A percentile compares a stretch with the other conserved stretches of the same genome.
These are phyloP conservation scores for Actinomucor elegans DNA, from an alignment of 371 early-diverging fungal species.

Conservation along the genomic window DNA sequence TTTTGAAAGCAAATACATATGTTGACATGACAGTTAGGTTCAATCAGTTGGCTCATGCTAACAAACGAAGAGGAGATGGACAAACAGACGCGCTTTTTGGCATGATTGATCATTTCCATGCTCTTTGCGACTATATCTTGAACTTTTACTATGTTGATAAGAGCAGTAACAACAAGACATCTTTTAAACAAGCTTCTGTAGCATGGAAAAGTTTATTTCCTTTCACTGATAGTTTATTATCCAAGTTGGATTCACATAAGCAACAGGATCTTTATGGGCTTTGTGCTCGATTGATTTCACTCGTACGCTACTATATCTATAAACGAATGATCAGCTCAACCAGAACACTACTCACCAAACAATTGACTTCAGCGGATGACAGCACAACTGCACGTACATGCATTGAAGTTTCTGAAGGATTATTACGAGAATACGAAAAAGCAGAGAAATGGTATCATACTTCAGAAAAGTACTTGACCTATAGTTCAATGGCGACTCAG, in stretches of 20 bases:
- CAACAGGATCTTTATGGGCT: conserved; percentile 24
- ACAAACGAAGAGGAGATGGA: conserved; percentile 37
- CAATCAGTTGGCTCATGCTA: conserved; percentile 29
- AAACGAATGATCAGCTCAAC: conserved; percentile 13
- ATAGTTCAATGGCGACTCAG: conserved; percentile 8
- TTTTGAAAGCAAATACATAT: not conserved
- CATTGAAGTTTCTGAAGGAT: conserved; percentile 7
- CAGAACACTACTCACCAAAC: not conserved
- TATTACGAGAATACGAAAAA: conserved; percentile 24
- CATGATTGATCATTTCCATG: conserved; percentile 36
- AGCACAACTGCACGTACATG: not conserved
- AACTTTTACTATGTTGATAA: conserved; percentile 31
- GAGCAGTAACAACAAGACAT: conserved; percentile 1
- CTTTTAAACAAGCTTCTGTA: conserved; percentile 5
- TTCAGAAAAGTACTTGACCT: conserved; percentile 27
- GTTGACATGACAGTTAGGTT: conserved; percentile 25
- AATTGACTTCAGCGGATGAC: not conserved
- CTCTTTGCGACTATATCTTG: conserved; percentile 37
- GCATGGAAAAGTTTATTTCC: conserved; percentile 37
- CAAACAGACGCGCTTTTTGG: conserved; percentile 18
- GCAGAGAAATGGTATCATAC: conserved; percentile 25
- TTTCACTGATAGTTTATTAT: conserved; percentile 22
- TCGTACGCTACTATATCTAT: conserved; percentile 33
- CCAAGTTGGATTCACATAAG: conserved; percentile 15
- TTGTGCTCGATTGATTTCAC: conserved; percentile 19